phyloP scores from a whole-genome alignment of 2,329 filamentous ascomycete genomes.

The Aaosphaeria pasadenensis region DNA sequence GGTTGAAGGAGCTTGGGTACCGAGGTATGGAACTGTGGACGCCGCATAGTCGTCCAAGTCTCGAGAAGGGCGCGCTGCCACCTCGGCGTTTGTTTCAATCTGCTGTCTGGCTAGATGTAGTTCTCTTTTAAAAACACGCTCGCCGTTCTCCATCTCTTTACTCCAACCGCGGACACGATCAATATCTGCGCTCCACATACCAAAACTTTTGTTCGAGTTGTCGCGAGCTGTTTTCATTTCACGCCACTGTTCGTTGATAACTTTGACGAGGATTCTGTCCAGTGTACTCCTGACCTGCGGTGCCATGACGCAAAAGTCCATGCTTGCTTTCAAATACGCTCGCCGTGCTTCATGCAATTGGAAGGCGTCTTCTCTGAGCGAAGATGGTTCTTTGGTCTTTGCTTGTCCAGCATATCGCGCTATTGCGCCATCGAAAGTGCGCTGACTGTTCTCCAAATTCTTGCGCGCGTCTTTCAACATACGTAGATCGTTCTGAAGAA shows the following conservation, averaged over 20 bases:
- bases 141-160: constrained; percentile 89
- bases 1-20: constrained; percentile 63
- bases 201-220: constrained; percentile 58
- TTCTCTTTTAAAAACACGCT: constrained; percentile 78
- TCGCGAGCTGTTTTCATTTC: constrained; percentile 76
- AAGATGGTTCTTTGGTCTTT: constrained; percentile 90
- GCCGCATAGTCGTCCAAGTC: constrained; percentile 91
- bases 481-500: constrained; percentile 75
- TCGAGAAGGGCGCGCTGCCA: constrained; percentile 72
- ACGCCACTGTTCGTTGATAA: constrained; percentile 84
- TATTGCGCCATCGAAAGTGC: constrained; percentile 77
- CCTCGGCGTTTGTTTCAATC: constrained; percentile 74
- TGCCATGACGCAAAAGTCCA: constrained; percentile 88
- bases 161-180: constrained; percentile 91
- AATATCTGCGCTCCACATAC: constrained; percentile 74
- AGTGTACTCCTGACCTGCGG: constrained; percentile 81
- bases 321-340: constrained; percentile 82
- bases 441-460: constrained; percentile 74
- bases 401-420: constrained; percentile 79
- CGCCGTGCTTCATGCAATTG: constrained; percentile 90
- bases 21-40: constrained; percentile 85
- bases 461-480: constrained; percentile 82
- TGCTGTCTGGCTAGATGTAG: constrained; percentile 74
- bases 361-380: constrained; percentile 91
- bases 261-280: constrained; percentile 79